Evolutionary conservation across 1,284 basidiomycete species (phyloP).

Genomic region (Sanghuangporus sanghuang): DNA sequence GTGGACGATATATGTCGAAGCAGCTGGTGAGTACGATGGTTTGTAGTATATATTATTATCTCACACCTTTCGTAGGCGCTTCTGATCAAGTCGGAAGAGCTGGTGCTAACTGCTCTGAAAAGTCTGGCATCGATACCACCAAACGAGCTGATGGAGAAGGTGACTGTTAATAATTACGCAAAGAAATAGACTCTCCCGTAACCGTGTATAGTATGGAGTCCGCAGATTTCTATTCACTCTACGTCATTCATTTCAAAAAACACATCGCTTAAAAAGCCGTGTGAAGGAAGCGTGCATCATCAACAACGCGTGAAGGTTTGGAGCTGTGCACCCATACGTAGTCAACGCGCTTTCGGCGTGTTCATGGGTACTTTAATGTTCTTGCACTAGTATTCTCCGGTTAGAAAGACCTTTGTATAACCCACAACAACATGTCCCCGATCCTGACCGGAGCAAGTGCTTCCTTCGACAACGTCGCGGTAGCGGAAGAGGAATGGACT

Average conservation of each 20-base stretch:
- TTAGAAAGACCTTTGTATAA: not conserved
- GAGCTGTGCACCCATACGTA: not conserved
- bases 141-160: not conserved
- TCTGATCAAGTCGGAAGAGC: conserved; percentile 12
- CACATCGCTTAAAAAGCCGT: not conserved
- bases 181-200: not conserved
- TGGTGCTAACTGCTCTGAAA: conserved; percentile 3
- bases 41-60: not conserved
- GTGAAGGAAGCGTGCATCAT: not conserved
- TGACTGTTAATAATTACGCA: not conserved
- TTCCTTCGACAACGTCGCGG: not conserved
- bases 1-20: conserved; percentile 30
- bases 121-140: conserved; percentile 6
- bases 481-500: conserved; percentile 1
- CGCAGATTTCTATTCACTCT: not conserved
- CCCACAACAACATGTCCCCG: conserved; percentile 1
- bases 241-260: not conserved
- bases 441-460: not conserved
- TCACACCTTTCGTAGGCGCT: not conserved
- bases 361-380: not conserved
- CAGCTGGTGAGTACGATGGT: conserved; percentile 22
- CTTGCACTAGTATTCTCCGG: not conserved
- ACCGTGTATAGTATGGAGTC: not conserved
- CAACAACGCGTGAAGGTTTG: not conserved
- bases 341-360: conserved; percentile 4